These are phyloP conservation scores for Hippophae rhamnoides DNA, from an alignment of 306 rosid species.

Conservation along the genomic window DNA sequence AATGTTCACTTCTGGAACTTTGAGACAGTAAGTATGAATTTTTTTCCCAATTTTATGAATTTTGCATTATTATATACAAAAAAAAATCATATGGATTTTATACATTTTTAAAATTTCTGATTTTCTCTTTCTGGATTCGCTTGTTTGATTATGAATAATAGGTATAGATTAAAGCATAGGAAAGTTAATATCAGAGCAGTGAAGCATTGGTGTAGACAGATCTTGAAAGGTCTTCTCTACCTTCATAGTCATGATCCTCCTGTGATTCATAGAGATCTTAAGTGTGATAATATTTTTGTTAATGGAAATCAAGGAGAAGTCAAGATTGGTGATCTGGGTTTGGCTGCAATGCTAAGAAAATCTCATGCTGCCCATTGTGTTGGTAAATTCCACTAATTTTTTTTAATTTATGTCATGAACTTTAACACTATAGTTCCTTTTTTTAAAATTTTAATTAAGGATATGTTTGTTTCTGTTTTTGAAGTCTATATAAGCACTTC, in stretches of 20 bases:
- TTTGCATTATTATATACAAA: not conserved
- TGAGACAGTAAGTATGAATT: conserved; percentile 59
- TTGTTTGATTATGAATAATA: conserved; percentile 14
- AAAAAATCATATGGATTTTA: conserved; percentile 11
- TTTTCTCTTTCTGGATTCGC: not conserved
- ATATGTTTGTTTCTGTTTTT: too few species aligned
- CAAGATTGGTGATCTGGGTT: conserved; percentile 94
- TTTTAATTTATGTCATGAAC: not conserved
- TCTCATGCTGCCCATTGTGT: conserved; percentile 90
- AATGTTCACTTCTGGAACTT: conserved; percentile 94
- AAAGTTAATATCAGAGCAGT: conserved; percentile 76
- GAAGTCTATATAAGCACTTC: too few species aligned
- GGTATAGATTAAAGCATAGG: conserved; percentile 80
- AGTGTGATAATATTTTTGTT: conserved; percentile 85
- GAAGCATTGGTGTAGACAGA: conserved; percentile 97
- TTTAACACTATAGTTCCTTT: too few species aligned
- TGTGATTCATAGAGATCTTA: conserved; percentile 95
- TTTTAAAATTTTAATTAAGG: too few species aligned
- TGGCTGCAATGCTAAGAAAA: conserved; percentile 79
- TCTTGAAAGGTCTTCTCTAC: conserved; percentile 75
- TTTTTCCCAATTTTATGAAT: not conserved
- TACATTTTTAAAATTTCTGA: conserved; percentile 24
- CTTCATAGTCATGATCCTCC: conserved; percentile 90
- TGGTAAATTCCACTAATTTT: conserved; percentile 37
- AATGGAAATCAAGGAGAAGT: conserved; percentile 97